Evolutionary conservation across 257 asterid species (phyloP).

Genomic region (Cruciata laevipes): DNA sequence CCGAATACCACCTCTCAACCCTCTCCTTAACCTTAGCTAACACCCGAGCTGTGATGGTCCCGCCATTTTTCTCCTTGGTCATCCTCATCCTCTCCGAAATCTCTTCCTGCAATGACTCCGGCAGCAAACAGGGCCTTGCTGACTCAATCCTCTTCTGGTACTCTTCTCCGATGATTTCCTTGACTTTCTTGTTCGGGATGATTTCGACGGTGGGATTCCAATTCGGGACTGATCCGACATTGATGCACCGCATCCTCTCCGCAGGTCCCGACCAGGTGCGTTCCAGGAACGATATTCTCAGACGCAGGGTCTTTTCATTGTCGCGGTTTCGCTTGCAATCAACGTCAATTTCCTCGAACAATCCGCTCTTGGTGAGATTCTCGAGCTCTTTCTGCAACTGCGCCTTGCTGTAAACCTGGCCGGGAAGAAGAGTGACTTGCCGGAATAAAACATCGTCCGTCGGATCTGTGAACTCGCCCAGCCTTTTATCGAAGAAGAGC

Average conservation of each 20-base stretch:
- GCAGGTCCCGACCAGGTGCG: slow-evolving; percentile 71
- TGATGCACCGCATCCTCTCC: slow-evolving; percentile 67
- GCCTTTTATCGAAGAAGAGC: slow-evolving; percentile 52
- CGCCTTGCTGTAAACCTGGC: slow-evolving; percentile 69
- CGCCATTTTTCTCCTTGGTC: slow-evolving; percentile 16
- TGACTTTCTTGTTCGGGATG: slow-evolving; percentile 17
- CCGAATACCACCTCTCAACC: slow-evolving; percentile 92
- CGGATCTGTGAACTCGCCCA: slow-evolving; percentile 43
- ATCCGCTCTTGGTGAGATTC: slow-evolving; percentile 67
- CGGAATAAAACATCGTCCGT: slow-evolving; percentile 80
- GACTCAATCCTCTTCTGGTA: slow-evolving; percentile 60
- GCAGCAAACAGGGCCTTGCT: slow-evolving; percentile 71
- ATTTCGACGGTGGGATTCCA: slow-evolving; percentile 62
- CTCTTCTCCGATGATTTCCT: slow-evolving; percentile 47
- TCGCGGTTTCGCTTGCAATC: slow-evolving; percentile 77
- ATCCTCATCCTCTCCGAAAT: slow-evolving; percentile 58
- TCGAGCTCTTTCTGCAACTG: slow-evolving; percentile 84
- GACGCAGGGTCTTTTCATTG: slow-evolving; percentile 68
- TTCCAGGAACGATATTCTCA: slow-evolving; percentile 71
- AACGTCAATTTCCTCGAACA: slow-evolving; percentile 81
- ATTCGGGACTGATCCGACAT: slow-evolving; percentile 75
- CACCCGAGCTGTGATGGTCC: slow-evolving; percentile 74
- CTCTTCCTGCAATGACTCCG: slow-evolving; percentile 54
- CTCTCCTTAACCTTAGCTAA: slow-evolving; percentile 82
- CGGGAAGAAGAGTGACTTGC: slow-evolving; percentile 72